Conservation (phyloP, 225 moss, liverwort and hornwort genomes). For the Straminergon stramineum region DNA sequence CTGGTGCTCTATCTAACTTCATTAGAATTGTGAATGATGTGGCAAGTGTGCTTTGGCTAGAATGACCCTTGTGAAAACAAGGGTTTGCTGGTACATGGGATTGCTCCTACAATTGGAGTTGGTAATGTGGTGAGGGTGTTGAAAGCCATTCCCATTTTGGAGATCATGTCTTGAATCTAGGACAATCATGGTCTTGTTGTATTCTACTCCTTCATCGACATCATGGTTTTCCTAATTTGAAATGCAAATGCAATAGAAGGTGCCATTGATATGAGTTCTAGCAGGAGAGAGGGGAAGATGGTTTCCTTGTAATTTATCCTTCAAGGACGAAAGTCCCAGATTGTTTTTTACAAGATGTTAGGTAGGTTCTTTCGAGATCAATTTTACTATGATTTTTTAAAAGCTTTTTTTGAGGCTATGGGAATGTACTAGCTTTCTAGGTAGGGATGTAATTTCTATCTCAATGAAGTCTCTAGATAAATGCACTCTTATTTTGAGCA, state of each 20-base stretch:
- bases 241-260: neutral
- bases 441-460: no score
- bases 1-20: neutral
- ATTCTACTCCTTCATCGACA: neutral
- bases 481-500: no score
- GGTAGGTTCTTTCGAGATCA: no score
- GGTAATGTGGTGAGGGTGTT: conserved; percentile 13
- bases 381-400: no score
- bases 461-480: no score
- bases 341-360: no score
- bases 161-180: conserved; percentile 20
- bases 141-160: neutral
- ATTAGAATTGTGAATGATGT: neutral
- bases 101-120: neutral
- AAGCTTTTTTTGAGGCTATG: no score
- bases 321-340: no score
- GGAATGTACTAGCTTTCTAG: no score
- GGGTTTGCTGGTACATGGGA: conserved; percentile 3
- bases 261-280: neutral
- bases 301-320: no score
- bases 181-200: neutral
- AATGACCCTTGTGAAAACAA: conserved; percentile 26
- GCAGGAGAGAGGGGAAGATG: no score
- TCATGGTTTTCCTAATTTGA: neutral
- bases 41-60: conserved; percentile 41